Base-by-base conservation (phyloP, 2,329 filamentous ascomycete genomes). In the Colletotrichum tamarilloi region DNA sequence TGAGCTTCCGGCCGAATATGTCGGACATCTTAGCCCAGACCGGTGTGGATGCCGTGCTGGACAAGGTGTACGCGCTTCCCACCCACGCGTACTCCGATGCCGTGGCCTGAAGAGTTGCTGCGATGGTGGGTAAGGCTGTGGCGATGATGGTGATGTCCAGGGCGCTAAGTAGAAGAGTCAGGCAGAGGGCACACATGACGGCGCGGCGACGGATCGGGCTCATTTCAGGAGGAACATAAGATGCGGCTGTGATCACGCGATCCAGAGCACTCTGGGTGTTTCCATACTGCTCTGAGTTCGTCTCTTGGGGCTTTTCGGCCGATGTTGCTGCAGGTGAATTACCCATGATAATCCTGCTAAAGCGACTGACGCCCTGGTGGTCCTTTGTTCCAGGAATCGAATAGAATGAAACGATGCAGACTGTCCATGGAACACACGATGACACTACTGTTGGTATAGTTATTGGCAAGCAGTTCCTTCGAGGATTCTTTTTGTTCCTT, bases 11-110 rank as follows among this genome's bases (percentile, higher is more conserved):
- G 3, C 84, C 84, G 78, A 81, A 84, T 16, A 85, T 84, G 73
- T 85, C 84, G 2, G 80, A 81, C 55, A 84, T 74, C 67, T 84
- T 84, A 1, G 91, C 92, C 93, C 93, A 95, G 26, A 93, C 87
- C 0, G 93, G 92, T 0, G 89, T 90, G 1, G 87, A 87, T 0
- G 92, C 91, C 0, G 92, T 91, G 77, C 90, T 78, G 0, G 79
- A 69, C 1, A 80, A 56, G 1, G 77, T 78, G 8, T 79, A 79
- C 0, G 76, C 75, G 12, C 76, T 79, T 4, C 77, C 75, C 3
- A 81, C 76, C 79, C 79, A 81, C 5, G 77, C 77, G 70, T 80
- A 81, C 14, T 78, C 73, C 1, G 76, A 73, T 1, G 75, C 68
- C 3, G 79, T 74, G 7, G 75, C 75, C 8, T 74, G 56, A 0